Percentiles rank a stretch among this genome's conserved stretches.
Conservation (phyloP, 2,329 filamentous ascomycete genomes). For the Hymenoscyphus fructigenus region DNA sequence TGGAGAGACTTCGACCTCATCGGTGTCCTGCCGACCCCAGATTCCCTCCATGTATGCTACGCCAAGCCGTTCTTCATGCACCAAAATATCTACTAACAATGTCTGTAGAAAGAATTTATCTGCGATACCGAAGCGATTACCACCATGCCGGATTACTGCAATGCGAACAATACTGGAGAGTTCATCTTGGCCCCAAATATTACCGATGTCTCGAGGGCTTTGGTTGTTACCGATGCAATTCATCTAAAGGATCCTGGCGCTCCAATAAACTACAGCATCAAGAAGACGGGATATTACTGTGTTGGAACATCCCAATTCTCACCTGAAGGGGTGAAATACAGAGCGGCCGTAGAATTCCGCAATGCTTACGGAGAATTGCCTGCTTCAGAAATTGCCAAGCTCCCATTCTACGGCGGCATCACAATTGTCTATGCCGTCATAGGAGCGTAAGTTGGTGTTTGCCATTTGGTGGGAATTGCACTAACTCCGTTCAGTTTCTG, state of each 20-base stretch:
- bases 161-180: conserved; percentile 73
- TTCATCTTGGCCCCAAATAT: conserved; percentile 81
- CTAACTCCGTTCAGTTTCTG: conserved; percentile 61
- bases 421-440: conserved; percentile 92
- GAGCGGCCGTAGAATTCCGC: conserved; percentile 82
- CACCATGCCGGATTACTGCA: conserved; percentile 64
- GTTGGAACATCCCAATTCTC: conserved; percentile 75
- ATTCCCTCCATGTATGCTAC: conserved; percentile 51
- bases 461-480: conserved; percentile 3
- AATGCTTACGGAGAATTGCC: conserved; percentile 96
- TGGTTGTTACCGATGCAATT: conserved; percentile 77
- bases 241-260: conserved; percentile 71
- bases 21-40: conserved; percentile 61
- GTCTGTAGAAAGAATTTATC: conserved; percentile 60
- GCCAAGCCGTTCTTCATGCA: background rate
- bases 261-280: conserved; percentile 77
- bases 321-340: conserved; percentile 62
- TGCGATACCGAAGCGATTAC: conserved; percentile 71
- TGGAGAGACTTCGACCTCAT: conserved; percentile 84
- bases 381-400: conserved; percentile 91
- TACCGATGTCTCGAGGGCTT: conserved; percentile 65
- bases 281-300: conserved; percentile 95
- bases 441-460: conserved; percentile 53
- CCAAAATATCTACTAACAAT: conserved; percentile 31
- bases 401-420: conserved; percentile 94